Evolutionary conservation across 2,329 filamentous ascomycete genomes (phyloP).

Genomic region (Elsinoe fawcettii): DNA sequence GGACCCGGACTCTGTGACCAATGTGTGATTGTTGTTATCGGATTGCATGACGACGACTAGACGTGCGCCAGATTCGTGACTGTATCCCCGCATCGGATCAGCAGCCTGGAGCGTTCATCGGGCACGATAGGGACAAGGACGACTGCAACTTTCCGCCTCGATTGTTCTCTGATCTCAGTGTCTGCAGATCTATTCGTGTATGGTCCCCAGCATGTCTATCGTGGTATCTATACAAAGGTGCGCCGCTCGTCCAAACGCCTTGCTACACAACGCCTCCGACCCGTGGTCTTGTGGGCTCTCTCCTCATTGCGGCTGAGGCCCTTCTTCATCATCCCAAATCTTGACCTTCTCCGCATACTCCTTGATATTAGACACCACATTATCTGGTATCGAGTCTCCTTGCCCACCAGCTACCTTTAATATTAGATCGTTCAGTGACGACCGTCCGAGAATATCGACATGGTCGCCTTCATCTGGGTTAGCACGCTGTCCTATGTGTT

Average conservation of each 20-base stretch:
- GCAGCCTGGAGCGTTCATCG: neutral
- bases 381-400: slow-evolving; percentile 70
- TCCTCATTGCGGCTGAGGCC: neutral
- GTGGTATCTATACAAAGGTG: neutral
- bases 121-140: neutral
- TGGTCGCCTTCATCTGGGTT: slow-evolving; percentile 60
- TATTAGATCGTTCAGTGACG: slow-evolving; percentile 84
- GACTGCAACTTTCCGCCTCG: neutral
- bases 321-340: slow-evolving; percentile 58
- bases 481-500: neutral
- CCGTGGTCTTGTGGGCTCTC: no score
- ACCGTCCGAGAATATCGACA: slow-evolving; percentile 87
- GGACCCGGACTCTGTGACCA: neutral
- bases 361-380: slow-evolving; percentile 69
- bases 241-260: neutral
- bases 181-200: neutral
- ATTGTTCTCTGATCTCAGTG: neutral
- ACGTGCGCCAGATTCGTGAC: neutral
- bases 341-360: slow-evolving; percentile 78
- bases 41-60: neutral
- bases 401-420: slow-evolving; percentile 77
- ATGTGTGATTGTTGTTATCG: neutral
- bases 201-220: neutral
- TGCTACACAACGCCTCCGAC: neutral
- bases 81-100: neutral